phyloP scores from a whole-genome alignment of 495 filamentous ascomycete genomes.

The Staphylotrichum longicolle region DNA sequence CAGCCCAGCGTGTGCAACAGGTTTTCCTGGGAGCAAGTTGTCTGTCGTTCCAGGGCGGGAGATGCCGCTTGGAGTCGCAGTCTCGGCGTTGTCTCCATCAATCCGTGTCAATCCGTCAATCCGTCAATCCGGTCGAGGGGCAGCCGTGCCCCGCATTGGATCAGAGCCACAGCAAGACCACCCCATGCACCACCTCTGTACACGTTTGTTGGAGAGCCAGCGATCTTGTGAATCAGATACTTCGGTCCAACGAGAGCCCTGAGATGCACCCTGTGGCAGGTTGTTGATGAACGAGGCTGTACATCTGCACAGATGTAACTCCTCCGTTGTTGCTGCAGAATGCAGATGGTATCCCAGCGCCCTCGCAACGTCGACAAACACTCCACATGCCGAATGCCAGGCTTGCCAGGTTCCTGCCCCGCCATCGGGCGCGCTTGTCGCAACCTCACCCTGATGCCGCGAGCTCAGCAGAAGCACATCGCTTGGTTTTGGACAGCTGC shows the following conservation, averaged over 20 bases:
- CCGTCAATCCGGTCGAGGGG: conserved; percentile 23
- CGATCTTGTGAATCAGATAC: too few species aligned
- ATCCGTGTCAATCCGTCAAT: conserved; percentile 12
- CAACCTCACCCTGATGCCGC: background rate
- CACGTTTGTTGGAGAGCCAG: background rate
- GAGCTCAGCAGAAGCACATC: background rate
- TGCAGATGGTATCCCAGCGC: too few species aligned
- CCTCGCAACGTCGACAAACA: too few species aligned
- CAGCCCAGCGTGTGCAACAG: too few species aligned
- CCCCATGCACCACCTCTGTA: background rate
- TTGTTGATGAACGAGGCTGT: too few species aligned
- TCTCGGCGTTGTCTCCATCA: conserved; percentile 20
- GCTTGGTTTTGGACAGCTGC: background rate
- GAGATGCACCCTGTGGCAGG: background rate
- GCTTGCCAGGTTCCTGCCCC: too few species aligned
- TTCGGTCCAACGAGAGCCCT: background rate
- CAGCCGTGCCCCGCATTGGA: background rate
- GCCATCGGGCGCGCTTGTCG: background rate
- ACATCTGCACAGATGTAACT: too few species aligned
- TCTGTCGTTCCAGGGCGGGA: background rate
- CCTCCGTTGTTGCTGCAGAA: too few species aligned
- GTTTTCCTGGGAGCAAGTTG: too few species aligned
- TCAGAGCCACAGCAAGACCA: background rate
- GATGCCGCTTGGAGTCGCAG: background rate
- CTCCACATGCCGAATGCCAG: too few species aligned